A percentile compares a stretch with the other conserved stretches of the same genome.
These are phyloP conservation scores for Hyaloperonospora brassicae DNA, from an alignment of 352 stramenopile species.

Conservation along the genomic window DNA sequence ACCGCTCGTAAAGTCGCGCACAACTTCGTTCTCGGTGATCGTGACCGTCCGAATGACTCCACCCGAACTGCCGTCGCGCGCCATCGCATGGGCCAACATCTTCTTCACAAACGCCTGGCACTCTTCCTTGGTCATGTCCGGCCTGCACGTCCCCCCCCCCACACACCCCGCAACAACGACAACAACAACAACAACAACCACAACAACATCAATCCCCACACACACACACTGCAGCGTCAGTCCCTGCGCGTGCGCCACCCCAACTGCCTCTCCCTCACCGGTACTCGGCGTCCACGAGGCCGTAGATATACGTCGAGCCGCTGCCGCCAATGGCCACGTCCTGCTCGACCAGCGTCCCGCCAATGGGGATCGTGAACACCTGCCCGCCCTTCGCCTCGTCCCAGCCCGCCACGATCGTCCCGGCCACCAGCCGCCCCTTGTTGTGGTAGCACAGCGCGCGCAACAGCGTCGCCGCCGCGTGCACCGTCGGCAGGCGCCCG, in stretches of 20 bases:
- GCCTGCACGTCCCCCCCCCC: constrained; percentile 22
- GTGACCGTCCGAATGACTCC: constrained; percentile 96
- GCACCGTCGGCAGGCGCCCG: constrained; percentile 90
- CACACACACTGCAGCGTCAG: too few relatives aligned
- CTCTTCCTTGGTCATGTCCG: constrained; percentile 96
- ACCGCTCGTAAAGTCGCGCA: constrained; percentile 89
- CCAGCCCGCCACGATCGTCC: constrained; percentile 97
- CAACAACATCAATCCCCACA: too few relatives aligned
- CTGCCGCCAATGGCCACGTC: constrained; percentile 95
- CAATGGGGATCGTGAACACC: constrained; percentile 95
- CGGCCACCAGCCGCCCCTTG: constrained; percentile 93
- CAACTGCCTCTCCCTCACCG: constrained; percentile 25
- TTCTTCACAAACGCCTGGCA: constrained; percentile 93
- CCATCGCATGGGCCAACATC: constrained; percentile 95
- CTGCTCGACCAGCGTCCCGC: constrained; percentile 94
- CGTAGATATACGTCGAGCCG: constrained; percentile 97
- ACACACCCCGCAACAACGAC: constrained; percentile 1
- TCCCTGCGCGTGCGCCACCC: too few relatives aligned
- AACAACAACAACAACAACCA: background rate
- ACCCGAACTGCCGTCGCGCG: constrained; percentile 95
- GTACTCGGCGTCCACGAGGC: constrained; percentile 93
- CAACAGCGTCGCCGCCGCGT: constrained; percentile 96
- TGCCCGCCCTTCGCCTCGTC: constrained; percentile 93
- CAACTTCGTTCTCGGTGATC: constrained; percentile 88
- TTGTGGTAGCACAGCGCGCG: constrained; percentile 96